phyloP scores from a whole-genome alignment of 768 basidiomycete species.

The Pulveroboletus sp. region DNA sequence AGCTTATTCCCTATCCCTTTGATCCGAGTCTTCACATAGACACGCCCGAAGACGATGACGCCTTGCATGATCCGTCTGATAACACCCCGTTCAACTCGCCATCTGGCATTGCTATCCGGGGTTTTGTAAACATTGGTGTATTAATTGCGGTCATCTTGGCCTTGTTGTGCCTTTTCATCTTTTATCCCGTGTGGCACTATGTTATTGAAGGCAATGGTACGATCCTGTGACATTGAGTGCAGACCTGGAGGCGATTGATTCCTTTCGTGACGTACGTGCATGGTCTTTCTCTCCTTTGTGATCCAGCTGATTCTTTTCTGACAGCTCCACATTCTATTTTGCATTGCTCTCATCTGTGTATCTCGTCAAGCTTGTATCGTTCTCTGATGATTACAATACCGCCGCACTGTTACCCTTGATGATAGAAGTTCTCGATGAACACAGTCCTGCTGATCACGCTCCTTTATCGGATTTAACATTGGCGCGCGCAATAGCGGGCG shows the following conservation, averaged over 20 bases:
- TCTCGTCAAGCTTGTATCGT: not conserved
- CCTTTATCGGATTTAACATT: not conserved
- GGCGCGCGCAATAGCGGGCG: not conserved
- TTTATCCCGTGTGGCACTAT: slow-evolving; percentile 66
- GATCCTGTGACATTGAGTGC: slow-evolving; percentile 6
- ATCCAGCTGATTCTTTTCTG: not conserved
- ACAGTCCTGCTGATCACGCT: not conserved
- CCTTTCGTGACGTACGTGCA: slow-evolving; percentile 8
- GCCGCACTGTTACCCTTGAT: not conserved
- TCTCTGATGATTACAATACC: not conserved
- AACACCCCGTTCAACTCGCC: slow-evolving; percentile 26
- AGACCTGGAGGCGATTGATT: not conserved
- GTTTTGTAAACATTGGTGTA: slow-evolving; percentile 67
- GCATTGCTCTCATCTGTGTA: slow-evolving; percentile 9
- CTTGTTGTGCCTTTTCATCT: slow-evolving; percentile 73
- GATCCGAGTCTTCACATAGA: slow-evolving; percentile 60
- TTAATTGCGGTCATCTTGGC: slow-evolving; percentile 59
- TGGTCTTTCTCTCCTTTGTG: not conserved
- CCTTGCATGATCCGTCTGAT: slow-evolving; percentile 60
- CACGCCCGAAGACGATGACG: slow-evolving; percentile 71
- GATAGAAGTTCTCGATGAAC: not conserved
- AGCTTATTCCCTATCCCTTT: slow-evolving; percentile 68
- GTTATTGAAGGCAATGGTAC: not conserved
- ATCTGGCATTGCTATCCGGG: slow-evolving; percentile 38
- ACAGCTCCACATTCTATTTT: not conserved